These are phyloP conservation scores for Colletotrichum musicola DNA, from an alignment of 2,329 filamentous ascomycete species.

Conservation along the genomic window DNA sequence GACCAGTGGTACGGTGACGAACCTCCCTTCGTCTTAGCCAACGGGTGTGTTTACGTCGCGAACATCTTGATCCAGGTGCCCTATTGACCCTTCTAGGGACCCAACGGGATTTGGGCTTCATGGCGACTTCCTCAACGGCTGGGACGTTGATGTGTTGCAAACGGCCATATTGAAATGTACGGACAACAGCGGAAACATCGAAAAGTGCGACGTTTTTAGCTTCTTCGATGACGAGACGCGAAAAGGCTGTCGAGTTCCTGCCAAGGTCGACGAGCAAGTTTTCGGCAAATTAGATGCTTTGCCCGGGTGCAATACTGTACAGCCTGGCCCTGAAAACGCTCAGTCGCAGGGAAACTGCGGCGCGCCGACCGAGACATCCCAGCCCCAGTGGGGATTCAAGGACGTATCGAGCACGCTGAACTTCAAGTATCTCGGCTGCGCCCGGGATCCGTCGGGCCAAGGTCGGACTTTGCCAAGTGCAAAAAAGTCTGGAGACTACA, in stretches of 20 bases:
- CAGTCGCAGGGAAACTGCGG: constrained; percentile 45
- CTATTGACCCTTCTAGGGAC: constrained; percentile 54
- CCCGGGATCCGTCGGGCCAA: constrained; percentile 47
- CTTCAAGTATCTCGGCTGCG: constrained; percentile 68
- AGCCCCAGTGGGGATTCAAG: constrained; percentile 55
- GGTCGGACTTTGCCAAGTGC: constrained; percentile 47
- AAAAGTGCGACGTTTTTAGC: constrained; percentile 69
- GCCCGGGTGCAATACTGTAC: constrained; percentile 67
- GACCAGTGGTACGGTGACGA: constrained; percentile 65
- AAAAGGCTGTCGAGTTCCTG: constrained; percentile 63
- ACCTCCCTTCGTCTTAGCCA: constrained; percentile 76
- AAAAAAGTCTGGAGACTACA: constrained; percentile 45
- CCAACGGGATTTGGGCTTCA: constrained; percentile 78
- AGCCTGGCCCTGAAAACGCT: constrained; percentile 44
- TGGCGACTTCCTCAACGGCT: constrained; percentile 80
- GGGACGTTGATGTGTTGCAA: constrained; percentile 75
- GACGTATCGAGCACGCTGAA: constrained; percentile 56
- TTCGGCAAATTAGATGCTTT: constrained; percentile 59
- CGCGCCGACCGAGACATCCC: constrained; percentile 52
- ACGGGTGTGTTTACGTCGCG: constrained; percentile 56
- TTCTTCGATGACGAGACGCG: constrained; percentile 55
- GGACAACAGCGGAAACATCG: constrained; percentile 69
- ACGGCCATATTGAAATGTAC: constrained; percentile 76
- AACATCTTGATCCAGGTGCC: background rate
- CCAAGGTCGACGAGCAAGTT: constrained; percentile 60